Evolutionary conservation across 179 eudicot genomes (phyloP), one percentile per base, ranked within the genome.

Genomic region (Camellia oleifera): DNA sequence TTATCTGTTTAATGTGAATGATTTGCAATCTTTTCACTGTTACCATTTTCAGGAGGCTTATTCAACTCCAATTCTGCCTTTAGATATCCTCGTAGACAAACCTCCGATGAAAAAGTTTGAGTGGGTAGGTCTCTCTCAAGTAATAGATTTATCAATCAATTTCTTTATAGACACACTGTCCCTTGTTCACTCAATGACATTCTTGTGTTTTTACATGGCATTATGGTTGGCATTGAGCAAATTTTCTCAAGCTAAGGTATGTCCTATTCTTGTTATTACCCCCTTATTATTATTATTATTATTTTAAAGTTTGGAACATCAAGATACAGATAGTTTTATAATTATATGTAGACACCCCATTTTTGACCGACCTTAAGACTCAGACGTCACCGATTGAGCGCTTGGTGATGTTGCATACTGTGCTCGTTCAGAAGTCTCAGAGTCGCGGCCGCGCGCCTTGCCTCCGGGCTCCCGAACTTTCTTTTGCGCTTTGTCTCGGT

Each of bases 61-160:
- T 85, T 89, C 98, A 54, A 90, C 98, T 68, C 96, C 98, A 2
- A 83, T 94, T 56, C 83, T 91, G 67, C 98, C 97, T 42, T 82
- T 94, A 79, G 96, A 93, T 58, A 74, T 94, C 82, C 96, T 94
- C 61, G 92, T 92, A 53, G 98, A 94, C 83, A 89, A 86, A 80
- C 87, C 92, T 78, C 90, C 94, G 23, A 96, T 88, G 87, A 86
- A 87, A 81, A 89, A 90, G 84, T 84, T 93, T 83, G 91, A 91
- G 14, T 87, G 83, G 89, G 97, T 94, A 82, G 89, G 91, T 84
- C 62, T 82, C 69, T 15, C 40, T 7, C 15, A 40, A 23, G 66
- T 40, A 60, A 45, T 64, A 40, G 12, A 23, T 74, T 17, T 62
- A 45, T 48, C 68, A 56, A 15, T 15, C n/a, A 23, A 23, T 23